Conservation (phyloP, 148 eudicot species). For the Rhododendron simsii region DNA sequence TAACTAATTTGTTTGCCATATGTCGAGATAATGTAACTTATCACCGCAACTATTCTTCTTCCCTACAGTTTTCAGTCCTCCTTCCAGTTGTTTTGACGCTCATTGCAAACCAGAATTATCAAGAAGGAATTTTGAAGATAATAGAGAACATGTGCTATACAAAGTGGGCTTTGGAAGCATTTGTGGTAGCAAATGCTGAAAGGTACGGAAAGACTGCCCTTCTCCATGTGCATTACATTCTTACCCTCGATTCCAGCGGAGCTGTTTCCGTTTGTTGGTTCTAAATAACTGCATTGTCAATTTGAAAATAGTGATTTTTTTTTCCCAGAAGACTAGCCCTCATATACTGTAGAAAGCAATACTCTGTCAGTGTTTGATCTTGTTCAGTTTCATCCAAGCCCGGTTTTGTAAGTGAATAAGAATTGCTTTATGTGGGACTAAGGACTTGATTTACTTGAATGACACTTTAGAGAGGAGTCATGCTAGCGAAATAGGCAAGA, state of each 20-base stretch:
- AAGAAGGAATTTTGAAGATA: conserved; percentile 22
- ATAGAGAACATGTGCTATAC: conserved; percentile 59
- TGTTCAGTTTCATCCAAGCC: not conserved
- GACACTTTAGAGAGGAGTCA: too few relatives aligned
- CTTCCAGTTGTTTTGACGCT: conserved; percentile 83
- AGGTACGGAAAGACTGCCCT: conserved; percentile 33
- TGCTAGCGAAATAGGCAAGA: too few relatives aligned
- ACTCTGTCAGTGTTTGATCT: not conserved
- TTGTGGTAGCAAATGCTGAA: conserved; percentile 79
- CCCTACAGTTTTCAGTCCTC: conserved; percentile 72
- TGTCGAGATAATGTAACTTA: not conserved
- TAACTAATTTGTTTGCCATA: not conserved
- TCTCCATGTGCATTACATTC: not conserved
- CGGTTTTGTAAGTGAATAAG: not conserved
- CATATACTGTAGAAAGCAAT: not conserved
- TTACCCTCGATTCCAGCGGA: not conserved
- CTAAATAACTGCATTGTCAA: not conserved
- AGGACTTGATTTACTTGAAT: too few relatives aligned
- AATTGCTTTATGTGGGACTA: too few relatives aligned
- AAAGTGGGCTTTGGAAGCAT: conserved; percentile 94
- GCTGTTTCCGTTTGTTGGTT: not conserved
- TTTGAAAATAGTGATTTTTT: too few relatives aligned
- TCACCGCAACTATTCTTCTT: not conserved
- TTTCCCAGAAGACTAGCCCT: not conserved
- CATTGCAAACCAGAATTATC: conserved; percentile 63